Evolutionary conservation across 176 grass and related monocot genomes (phyloP).

Genomic region (Phragmites australis): DNA sequence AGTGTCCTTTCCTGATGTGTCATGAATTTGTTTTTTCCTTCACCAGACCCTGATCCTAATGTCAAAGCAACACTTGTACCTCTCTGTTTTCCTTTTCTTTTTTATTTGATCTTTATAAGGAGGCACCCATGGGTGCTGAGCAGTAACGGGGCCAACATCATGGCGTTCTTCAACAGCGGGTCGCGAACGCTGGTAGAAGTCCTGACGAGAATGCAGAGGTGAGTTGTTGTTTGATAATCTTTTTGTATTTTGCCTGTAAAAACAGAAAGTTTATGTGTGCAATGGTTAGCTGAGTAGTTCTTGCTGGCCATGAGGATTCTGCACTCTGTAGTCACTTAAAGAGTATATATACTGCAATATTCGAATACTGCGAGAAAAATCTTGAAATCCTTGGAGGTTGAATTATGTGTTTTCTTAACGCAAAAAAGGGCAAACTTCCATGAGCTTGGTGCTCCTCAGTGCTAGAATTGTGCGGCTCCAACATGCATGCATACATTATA

Average conservation of each 20-base stretch:
- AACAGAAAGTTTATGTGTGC: not conserved
- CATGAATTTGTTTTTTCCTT: slow-evolving; percentile 26
- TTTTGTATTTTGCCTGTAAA: not conserved
- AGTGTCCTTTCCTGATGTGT: slow-evolving; percentile 23
- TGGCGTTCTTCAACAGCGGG: slow-evolving; percentile 76
- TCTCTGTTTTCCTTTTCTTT: not conserved
- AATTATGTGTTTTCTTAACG: not conserved
- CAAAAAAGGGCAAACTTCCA: not conserved
- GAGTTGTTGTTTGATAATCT: not conserved
- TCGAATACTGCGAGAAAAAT: not conserved
- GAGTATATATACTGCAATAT: not conserved
- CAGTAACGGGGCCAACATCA: slow-evolving; percentile 8
- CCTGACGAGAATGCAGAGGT: slow-evolving; percentile 73
- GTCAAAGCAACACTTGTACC: slow-evolving; percentile 30
- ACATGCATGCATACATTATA: not conserved
- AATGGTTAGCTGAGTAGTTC: not conserved
- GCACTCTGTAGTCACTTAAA: not conserved
- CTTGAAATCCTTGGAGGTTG: not conserved
- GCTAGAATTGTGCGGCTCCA: not conserved
- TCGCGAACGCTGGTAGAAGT: slow-evolving; percentile 64
- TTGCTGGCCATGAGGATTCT: not conserved
- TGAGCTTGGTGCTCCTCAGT: no score
- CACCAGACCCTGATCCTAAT: slow-evolving; percentile 38
- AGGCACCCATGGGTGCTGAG: not conserved
- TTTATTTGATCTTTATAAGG: slow-evolving; percentile 34